These are phyloP conservation scores for Teunomyces barrocoloradensis DNA, from an alignment of 805 yeast species.

Conservation along the genomic window DNA sequence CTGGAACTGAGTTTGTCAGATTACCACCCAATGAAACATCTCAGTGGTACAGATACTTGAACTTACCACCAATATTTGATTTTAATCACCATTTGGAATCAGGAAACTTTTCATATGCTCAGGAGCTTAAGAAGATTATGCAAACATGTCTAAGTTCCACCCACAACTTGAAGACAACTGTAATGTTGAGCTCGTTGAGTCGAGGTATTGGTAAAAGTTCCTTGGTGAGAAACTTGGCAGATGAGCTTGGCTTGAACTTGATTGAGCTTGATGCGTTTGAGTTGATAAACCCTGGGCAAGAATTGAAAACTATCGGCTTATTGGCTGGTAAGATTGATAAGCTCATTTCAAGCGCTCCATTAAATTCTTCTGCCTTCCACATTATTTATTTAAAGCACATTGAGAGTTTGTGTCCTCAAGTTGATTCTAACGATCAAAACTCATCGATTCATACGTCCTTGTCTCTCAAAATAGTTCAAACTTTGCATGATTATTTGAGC, in stretches of 20 bases:
- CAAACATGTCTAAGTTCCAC: conserved; percentile 46
- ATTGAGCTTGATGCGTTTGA: conserved; percentile 70
- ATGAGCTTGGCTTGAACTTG: conserved; percentile 62
- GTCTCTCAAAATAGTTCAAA: conserved; percentile 53
- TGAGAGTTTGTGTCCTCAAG: conserved; percentile 67
- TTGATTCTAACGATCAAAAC: conserved; percentile 55
- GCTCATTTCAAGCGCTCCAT: conserved; percentile 40
- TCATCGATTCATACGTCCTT: conserved; percentile 41
- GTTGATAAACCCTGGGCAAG: conserved; percentile 65
- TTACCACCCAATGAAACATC: conserved; percentile 33
- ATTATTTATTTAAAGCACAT: conserved; percentile 68
- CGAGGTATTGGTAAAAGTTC: conserved; percentile 80
- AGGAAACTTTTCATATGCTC: conserved; percentile 45
- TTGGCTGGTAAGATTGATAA: conserved; percentile 75
- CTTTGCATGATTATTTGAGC: conserved; percentile 53
- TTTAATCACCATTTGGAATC: conserved; percentile 22
- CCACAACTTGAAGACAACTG: conserved; percentile 52
- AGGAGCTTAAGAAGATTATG: conserved; percentile 52
- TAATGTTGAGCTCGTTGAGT: conserved; percentile 64
- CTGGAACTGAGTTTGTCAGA: conserved; percentile 51
- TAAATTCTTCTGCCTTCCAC: conserved; percentile 21
- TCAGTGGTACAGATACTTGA: conserved; percentile 49
- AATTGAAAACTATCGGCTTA: conserved; percentile 73
- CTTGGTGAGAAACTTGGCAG: conserved; percentile 52
- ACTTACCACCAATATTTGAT: conserved; percentile 40